Evolutionary conservation across 495 filamentous ascomycete species (phyloP), one percentile per base, ranked within the genome.

Genomic region (Oidiodendron maius): DNA sequence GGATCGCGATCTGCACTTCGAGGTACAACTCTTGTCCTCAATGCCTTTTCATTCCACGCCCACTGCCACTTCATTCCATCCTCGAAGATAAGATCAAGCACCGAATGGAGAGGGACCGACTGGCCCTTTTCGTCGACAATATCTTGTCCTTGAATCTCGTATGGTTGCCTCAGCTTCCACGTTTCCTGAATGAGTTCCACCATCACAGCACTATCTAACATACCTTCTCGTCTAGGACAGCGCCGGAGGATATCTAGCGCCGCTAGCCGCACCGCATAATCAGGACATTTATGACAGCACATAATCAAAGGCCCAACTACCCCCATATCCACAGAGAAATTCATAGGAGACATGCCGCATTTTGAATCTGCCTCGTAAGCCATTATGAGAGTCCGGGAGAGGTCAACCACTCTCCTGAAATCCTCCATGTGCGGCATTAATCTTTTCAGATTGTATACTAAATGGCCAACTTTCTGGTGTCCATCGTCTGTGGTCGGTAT

Each of bases 201-300:
- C 0, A 21, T 40, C 4, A 25, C 23, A 2, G 16, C 38, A 23
- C 51, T 55, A 36, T 76, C 67, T 64, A 67, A 75, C n/a, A 75
- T 59, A 1, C 72, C 74, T 58, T 78, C 75, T 53, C 68, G 65
- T 10, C 70, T 53, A 1, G 60, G 62, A 22, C 55, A 50, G 0
- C 59, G 40, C 15, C 51, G 50, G 1, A 77, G 58, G 3, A 74
- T 37, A 5, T 42, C 41, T 16, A 76, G 52, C 5, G 73, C 74
- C 42, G 60, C 57, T 3, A 66, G 58, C 9, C 70, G 60, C 17
- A 72, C 57, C 0, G 38, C 11, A 1, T 63, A 60, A 44, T 72
- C 64, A 9, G 67, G 61, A 46, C 69, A 75, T 20, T 60, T 59
- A 3, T 59, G 60, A 11, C 61, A 68, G 1, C 63, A 56, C n/a